Evolutionary conservation across 2,329 filamentous ascomycete genomes (phyloP), one percentile per base, ranked within the genome.

Genomic region (Xylaria sp.): DNA sequence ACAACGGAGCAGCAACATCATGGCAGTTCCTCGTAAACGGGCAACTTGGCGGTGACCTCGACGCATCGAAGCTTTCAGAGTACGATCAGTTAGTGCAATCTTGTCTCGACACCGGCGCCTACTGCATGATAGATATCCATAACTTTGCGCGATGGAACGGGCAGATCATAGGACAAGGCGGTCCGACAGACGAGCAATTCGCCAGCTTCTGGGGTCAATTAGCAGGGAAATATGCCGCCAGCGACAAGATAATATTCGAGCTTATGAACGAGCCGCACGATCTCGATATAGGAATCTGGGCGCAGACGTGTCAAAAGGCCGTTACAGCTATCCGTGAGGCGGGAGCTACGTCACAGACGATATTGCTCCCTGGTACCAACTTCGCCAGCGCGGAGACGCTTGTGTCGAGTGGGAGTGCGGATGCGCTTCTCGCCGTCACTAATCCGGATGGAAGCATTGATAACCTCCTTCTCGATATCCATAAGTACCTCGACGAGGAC

Each of bases 241-340:
- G 81, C 53, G 63, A 71, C 14, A 82, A 80, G 17, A 73, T 86
- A 12, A 77, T 78, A 2, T 85, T 85, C 66, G 83, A 82, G 1
- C 64, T 86, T 33, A 85, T 86, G 83, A 86, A 91, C 75, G 89
- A 88, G 76, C 88, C 88, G 6, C 86, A 89, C 72, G 83, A 87
- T 55, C 74, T 85, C 58, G 82, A 87, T 69, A 79, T 89, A 66
- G 73, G 71, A 25, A 73, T 76, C 1, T 91, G 88, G 88, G 86
- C 84, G 0, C 73, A 79, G 4, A 87, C 85, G 0, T 84, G 85
- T 63, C 89, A 91, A 71, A 80, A 79, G 12, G 87, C 80, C 15
- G 88, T 92, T 1, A 87, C 83, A 0, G 88, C 87, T 3, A 90
- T 92, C 69, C 84, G 89, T 45, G 74, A 82, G 43, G 83, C 85